phyloP scores from a whole-genome alignment of 345 rosid genomes.

The Dipteronia sinensis region DNA sequence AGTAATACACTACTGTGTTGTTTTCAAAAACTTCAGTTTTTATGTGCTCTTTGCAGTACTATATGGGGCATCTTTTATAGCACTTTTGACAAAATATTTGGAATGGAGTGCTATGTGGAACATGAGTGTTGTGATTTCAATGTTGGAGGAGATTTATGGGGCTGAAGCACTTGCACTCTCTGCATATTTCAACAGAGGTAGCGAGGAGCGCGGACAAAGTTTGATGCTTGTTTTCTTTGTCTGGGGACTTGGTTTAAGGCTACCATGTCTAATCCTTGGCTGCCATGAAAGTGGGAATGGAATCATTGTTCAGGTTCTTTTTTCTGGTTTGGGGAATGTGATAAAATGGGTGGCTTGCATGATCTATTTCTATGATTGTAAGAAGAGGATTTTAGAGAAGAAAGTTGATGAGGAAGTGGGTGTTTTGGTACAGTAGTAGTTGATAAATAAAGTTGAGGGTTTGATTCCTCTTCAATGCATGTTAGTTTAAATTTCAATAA shows the following conservation, averaged over 20 bases:
- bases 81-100: slow-evolving; percentile 15
- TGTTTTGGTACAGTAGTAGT: background rate
- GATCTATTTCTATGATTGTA: slow-evolving; percentile 41
- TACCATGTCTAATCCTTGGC: slow-evolving; percentile 13
- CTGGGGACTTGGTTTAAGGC: slow-evolving; percentile 24
- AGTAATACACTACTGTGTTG: background rate
- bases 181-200: slow-evolving; percentile 10
- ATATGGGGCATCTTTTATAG: slow-evolving; percentile 9
- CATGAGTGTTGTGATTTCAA: slow-evolving; percentile 22
- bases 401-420: slow-evolving; percentile 38
- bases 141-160: slow-evolving; percentile 21
- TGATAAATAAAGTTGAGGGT: background rate
- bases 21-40: background rate
- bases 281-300: background rate
- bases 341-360: slow-evolving; percentile 50
- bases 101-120: slow-evolving; percentile 25
- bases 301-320: background rate
- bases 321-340: slow-evolving; percentile 35
- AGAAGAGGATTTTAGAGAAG: slow-evolving; percentile 28
- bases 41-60: background rate
- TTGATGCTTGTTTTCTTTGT: slow-evolving; percentile 25
- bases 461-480: too few relatives aligned
- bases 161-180: slow-evolving; percentile 22
- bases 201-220: slow-evolving; percentile 2
- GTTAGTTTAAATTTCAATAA: too few relatives aligned